Evolutionary conservation across 106 monocot species (phyloP).

Genomic region (Phalaenopsis equestris): DNA sequence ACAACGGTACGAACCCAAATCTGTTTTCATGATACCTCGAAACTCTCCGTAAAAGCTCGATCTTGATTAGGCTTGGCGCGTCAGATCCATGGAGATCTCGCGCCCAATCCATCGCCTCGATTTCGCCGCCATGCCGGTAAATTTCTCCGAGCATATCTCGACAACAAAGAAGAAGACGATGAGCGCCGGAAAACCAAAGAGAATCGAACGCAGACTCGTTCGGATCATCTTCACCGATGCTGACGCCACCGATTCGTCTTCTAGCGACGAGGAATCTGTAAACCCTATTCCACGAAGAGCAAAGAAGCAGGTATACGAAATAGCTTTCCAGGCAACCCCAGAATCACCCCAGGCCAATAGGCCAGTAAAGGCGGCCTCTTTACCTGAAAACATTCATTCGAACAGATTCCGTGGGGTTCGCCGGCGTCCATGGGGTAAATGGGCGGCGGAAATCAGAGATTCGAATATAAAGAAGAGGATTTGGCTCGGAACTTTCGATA

Average conservation of each 20-base stretch:
- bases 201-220: not conserved
- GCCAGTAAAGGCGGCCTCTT: not conserved
- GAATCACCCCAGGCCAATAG: not conserved
- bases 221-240: not conserved
- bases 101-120: not conserved
- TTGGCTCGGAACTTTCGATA: slow-evolving; percentile 21
- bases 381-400: not conserved
- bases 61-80: not conserved
- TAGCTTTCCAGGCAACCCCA: not conserved
- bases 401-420: slow-evolving; percentile 11
- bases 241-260: not conserved
- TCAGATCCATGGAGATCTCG: slow-evolving; percentile 5
- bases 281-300: not conserved
- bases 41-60: not conserved
- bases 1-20: not conserved
- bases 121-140: not conserved
- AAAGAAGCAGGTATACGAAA: not conserved
- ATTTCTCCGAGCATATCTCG: not conserved
- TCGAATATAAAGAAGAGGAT: not conserved
- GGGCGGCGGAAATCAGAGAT: slow-evolving; percentile 12
- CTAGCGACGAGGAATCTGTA: not conserved
- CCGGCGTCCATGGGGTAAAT: slow-evolving; percentile 12
- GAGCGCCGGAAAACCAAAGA: not conserved
- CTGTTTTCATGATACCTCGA: not conserved
- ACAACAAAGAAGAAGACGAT: not conserved